A percentile compares a stretch with the other conserved stretches of the same genome.
These are phyloP conservation scores for Penicillium nordicum DNA, from an alignment of 2,329 filamentous ascomycete species.

Conservation along the genomic window DNA sequence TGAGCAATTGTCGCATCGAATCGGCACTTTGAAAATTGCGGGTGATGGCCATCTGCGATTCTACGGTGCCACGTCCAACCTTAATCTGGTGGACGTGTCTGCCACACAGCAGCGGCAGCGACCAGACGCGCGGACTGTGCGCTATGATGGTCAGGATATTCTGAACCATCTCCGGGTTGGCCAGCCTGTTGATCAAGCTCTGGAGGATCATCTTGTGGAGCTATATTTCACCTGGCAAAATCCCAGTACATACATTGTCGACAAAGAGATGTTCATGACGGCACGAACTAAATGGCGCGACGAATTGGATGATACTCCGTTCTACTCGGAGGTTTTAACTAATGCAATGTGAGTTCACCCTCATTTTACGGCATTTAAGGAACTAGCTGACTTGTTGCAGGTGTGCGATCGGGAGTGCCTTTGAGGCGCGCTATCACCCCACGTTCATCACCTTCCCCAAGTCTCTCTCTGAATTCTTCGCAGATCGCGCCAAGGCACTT, in stretches of 20 bases:
- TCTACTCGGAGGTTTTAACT: slow-evolving; percentile 42
- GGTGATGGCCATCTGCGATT: slow-evolving; percentile 45
- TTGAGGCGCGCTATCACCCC: slow-evolving; percentile 44
- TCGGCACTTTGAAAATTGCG: slow-evolving; percentile 45
- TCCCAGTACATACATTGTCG: slow-evolving; percentile 45
- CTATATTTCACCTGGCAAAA: slow-evolving; percentile 52
- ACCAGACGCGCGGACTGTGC: slow-evolving; percentile 39
- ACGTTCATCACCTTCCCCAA: slow-evolving; percentile 42
- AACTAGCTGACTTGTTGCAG: slow-evolving; percentile 20
- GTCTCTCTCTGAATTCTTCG: slow-evolving; percentile 37
- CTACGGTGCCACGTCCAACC: slow-evolving; percentile 46
- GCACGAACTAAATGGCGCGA: slow-evolving; percentile 37
- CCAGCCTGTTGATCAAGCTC: slow-evolving; percentile 38
- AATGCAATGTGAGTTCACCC: slow-evolving; percentile 36
- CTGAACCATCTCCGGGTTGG: slow-evolving; percentile 43
- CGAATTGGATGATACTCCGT: slow-evolving; percentile 38
- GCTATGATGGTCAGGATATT: slow-evolving; percentile 40
- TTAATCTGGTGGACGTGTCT: slow-evolving; percentile 42
- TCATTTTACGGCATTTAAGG: neutral
- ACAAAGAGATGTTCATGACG: slow-evolving; percentile 41
- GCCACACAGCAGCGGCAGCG: slow-evolving; percentile 34
- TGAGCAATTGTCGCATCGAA: slow-evolving; percentile 43
- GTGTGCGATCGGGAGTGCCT: slow-evolving; percentile 44
- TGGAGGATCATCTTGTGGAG: slow-evolving; percentile 46
- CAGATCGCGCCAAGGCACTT: slow-evolving; percentile 44